A percentile compares a stretch with the other conserved stretches of the same genome.
These are phyloP conservation scores for Tanacetum coccineum DNA, from an alignment of 129 eudicot genomes.

Conservation along the genomic window DNA sequence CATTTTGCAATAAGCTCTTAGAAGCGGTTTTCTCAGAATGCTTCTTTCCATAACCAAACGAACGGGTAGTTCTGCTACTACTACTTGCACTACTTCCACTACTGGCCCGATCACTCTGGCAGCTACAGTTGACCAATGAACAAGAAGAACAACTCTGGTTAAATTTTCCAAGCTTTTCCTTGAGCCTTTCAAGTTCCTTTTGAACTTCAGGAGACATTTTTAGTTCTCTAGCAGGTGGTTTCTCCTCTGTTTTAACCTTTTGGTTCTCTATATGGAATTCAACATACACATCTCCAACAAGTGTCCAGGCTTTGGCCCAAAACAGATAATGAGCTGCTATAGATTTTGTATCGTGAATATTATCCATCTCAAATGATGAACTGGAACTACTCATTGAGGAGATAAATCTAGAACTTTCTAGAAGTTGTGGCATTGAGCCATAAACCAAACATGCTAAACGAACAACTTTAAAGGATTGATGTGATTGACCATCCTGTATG, in stretches of 20 bases:
- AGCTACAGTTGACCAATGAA: constrained; percentile 88
- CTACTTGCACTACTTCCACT: constrained; percentile 97
- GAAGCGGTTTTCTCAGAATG: constrained; percentile 48
- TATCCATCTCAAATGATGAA: constrained; percentile 34
- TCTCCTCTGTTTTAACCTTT: constrained; percentile 33
- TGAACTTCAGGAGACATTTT: constrained; percentile 78
- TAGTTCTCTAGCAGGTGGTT: constrained; percentile 48
- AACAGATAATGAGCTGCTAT: constrained; percentile 53
- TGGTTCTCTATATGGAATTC: constrained; percentile 59
- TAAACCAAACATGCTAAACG: constrained; percentile 81
- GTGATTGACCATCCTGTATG: constrained; percentile 66
- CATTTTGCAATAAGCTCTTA: constrained; percentile 27
- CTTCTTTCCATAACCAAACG: constrained; percentile 40
- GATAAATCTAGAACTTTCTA: constrained; percentile 56
- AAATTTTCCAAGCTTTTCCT: constrained; percentile 71
- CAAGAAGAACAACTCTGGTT: constrained; percentile 74
- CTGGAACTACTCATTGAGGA: constrained; percentile 70
- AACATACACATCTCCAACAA: constrained; percentile 85
- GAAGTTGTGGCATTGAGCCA: constrained; percentile 96
- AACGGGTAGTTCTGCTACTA: constrained; percentile 41
- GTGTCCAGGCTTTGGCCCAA: constrained; percentile 94
- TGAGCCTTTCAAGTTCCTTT: constrained; percentile 86
- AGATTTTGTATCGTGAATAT: constrained; percentile 30
- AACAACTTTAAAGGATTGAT: constrained; percentile 74
- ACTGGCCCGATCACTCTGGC: constrained; percentile 91